Conservation (phyloP, 257 asterid genomes). For the Penstemon davidsonii region DNA sequence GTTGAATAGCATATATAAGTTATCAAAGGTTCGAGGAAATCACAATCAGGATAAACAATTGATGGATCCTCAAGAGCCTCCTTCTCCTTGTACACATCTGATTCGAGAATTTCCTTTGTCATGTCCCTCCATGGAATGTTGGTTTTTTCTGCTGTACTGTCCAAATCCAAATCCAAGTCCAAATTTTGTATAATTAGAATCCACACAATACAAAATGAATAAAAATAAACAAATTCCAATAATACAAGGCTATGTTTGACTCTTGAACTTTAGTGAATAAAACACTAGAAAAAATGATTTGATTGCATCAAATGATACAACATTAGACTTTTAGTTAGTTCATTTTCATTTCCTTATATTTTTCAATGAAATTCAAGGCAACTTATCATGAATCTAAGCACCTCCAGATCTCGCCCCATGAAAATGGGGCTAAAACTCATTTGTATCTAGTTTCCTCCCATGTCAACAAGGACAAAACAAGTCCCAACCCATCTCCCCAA, state of each 20-base stretch:
- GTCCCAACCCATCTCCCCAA: no score
- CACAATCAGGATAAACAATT: conserved; percentile 85
- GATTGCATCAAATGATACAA: no score
- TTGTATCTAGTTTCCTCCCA: no score
- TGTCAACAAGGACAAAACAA: no score
- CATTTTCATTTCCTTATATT: background rate
- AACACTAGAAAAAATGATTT: background rate
- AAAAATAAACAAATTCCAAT: background rate
- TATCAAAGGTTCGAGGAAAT: conserved; percentile 26
- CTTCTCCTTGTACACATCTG: conserved; percentile 78
- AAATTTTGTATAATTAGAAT: background rate
- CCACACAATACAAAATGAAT: background rate
- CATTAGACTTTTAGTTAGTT: no score
- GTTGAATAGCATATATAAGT: background rate
- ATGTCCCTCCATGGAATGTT: conserved; percentile 92
- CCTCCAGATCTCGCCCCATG: no score
- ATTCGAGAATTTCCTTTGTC: conserved; percentile 78
- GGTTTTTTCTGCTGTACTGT: conserved; percentile 95
- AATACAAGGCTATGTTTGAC: background rate
- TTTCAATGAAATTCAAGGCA: background rate
- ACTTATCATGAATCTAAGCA: no score
- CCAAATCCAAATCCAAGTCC: conserved; percentile 37
- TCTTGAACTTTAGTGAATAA: background rate
- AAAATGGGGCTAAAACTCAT: no score
- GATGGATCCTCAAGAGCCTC: conserved; percentile 63